Evolutionary conservation across 164 flowering plant species (phyloP).

Genomic region (Buxus sempervirens): DNA sequence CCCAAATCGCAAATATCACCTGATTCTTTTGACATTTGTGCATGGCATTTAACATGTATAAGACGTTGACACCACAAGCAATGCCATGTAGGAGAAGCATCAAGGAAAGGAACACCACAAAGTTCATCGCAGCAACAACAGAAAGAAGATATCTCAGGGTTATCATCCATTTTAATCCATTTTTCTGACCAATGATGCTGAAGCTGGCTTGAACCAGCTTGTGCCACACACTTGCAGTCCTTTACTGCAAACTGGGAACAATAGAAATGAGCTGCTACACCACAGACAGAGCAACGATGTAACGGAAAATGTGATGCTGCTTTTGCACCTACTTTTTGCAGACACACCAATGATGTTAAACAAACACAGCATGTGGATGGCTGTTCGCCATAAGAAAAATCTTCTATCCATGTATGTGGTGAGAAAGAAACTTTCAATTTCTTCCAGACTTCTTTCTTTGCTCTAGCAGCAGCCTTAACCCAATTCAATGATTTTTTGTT

Average conservation of each 20-base stretch:
- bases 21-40: slow-evolving; percentile 60
- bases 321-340: slow-evolving; percentile 40
- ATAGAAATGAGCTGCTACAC: slow-evolving; percentile 62
- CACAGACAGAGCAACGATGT: slow-evolving; percentile 70
- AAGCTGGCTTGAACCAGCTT: slow-evolving; percentile 48
- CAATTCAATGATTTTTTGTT: slow-evolving; percentile 52
- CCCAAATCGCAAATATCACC: slow-evolving; percentile 77
- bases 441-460: slow-evolving; percentile 61
- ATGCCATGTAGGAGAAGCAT: slow-evolving; percentile 72
- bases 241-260: slow-evolving; percentile 58
- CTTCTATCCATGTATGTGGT: slow-evolving; percentile 64
- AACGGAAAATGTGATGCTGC: slow-evolving; percentile 33
- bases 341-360: slow-evolving; percentile 39
- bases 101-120: slow-evolving; percentile 67
- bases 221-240: slow-evolving; percentile 76
- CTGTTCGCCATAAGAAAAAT: slow-evolving; percentile 38
- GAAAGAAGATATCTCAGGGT: slow-evolving; percentile 56
- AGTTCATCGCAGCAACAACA: slow-evolving; percentile 81
- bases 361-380: slow-evolving; percentile 73
- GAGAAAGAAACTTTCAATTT: slow-evolving; percentile 61
- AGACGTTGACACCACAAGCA: slow-evolving; percentile 86
- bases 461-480: slow-evolving; percentile 73
- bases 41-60: slow-evolving; percentile 73
- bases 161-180: slow-evolving; percentile 61
- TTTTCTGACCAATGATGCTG: slow-evolving; percentile 81